These are phyloP conservation scores for Aschersonia sp. DNA, from an alignment of 2,329 filamentous ascomycete genomes.

Conservation along the genomic window DNA sequence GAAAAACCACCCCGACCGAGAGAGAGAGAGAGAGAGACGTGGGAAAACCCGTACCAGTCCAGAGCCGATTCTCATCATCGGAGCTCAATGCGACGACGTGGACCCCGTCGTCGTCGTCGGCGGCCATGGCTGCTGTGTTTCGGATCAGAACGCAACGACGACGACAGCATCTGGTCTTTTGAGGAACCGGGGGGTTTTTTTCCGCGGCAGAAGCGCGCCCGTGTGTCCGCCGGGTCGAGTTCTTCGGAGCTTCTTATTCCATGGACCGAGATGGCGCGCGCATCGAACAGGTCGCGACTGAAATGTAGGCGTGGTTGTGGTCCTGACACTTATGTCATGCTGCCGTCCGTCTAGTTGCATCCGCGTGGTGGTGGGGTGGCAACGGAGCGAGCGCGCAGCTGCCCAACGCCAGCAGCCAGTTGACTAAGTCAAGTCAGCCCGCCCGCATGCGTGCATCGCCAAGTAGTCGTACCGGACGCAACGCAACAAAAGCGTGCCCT, in stretches of 20 bases:
- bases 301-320: not conserved
- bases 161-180: constrained; percentile 21
- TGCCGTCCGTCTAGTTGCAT: not conserved
- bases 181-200: not conserved
- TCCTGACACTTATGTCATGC: not conserved
- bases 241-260: too few relatives aligned
- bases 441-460: too few relatives aligned
- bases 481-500: too few relatives aligned
- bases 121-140: constrained; percentile 29
- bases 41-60: constrained; percentile 50
- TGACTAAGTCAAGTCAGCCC: too few relatives aligned
- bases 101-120: constrained; percentile 48
- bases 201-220: not conserved
- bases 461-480: too few relatives aligned
- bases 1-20: too few relatives aligned
- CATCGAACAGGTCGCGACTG: not conserved
- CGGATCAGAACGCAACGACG: constrained; percentile 11
- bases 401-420: not conserved
- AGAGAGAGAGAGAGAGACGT: not conserved
- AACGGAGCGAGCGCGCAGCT: not conserved
- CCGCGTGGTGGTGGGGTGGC: not conserved
- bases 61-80: constrained; percentile 76
- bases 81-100: constrained; percentile 25
- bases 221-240: not conserved
- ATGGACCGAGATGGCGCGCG: too few relatives aligned